These are phyloP conservation scores for Biscogniauxia marginata DNA, from an alignment of 2,329 filamentous ascomycete genomes.

Conservation along the genomic window DNA sequence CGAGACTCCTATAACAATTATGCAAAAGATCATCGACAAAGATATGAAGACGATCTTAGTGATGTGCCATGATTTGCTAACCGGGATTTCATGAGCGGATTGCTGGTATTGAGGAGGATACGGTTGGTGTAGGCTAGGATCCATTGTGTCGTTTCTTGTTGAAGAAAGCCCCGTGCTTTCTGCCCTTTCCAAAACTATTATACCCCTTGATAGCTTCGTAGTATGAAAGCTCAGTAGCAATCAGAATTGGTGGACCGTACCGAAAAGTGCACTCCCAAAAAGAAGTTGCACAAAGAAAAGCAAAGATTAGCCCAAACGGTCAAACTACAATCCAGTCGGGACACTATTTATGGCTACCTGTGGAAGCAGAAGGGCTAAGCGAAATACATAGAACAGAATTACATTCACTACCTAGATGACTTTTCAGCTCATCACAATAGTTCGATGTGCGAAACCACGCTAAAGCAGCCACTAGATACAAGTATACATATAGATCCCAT, in stretches of 20 bases:
- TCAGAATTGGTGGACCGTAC: background rate
- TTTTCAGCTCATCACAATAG: background rate
- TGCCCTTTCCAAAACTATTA: background rate
- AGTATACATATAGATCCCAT: background rate
- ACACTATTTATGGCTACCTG: background rate
- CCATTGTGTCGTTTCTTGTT: no score
- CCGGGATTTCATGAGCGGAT: background rate
- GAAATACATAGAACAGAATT: background rate
- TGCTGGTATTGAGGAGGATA: slow-evolving; percentile 8
- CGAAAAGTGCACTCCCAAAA: background rate
- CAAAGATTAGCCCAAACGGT: no score
- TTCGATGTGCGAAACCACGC: background rate
- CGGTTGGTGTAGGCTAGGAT: slow-evolving; percentile 11
- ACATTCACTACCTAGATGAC: background rate
- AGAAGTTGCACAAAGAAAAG: background rate
- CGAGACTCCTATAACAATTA: slow-evolving; percentile 20
- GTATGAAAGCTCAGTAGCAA: background rate
- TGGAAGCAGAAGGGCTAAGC: background rate
- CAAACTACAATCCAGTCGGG: background rate
- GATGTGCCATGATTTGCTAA: slow-evolving; percentile 13
- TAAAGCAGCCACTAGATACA: background rate
- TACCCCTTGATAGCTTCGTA: background rate
- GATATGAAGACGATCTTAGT: slow-evolving; percentile 17
- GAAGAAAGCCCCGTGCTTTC: no score
- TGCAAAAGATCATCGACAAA: slow-evolving; percentile 18